Evolutionary conservation across 108 stramenopile species (phyloP).

Genomic region (Nitzschia sp.): DNA sequence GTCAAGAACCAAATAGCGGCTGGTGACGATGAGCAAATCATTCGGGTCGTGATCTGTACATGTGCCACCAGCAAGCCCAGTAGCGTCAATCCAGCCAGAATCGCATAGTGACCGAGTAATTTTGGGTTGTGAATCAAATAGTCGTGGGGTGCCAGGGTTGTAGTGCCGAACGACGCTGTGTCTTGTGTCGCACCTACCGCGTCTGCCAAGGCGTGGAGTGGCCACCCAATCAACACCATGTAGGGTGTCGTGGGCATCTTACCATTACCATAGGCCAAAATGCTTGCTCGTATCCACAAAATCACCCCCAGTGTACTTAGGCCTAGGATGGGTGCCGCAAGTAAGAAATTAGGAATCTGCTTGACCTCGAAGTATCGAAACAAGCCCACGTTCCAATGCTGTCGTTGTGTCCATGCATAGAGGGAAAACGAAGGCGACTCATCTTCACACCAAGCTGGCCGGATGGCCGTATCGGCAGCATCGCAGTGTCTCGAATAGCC

Average conservation of each 20-base stretch:
- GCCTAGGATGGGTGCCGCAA: conserved; percentile 68
- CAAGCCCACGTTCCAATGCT: conserved; percentile 89
- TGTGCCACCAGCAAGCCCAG: conserved; percentile 76
- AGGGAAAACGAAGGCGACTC: conserved; percentile 57
- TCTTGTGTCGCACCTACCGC: background rate
- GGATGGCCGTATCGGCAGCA: background rate
- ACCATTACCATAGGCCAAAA: conserved; percentile 29
- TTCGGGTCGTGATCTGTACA: conserved; percentile 83
- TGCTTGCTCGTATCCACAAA: conserved; percentile 61
- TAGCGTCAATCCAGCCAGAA: conserved; percentile 58
- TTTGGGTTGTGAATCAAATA: conserved; percentile 21
- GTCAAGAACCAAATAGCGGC: conserved; percentile 77
- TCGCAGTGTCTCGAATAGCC: conserved; percentile 60
- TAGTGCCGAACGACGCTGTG: background rate
- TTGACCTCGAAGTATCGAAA: conserved; percentile 77
- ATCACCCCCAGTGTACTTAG: conserved; percentile 45
- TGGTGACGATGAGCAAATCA: conserved; percentile 83
- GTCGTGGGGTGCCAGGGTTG: background rate
- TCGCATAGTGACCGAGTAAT: conserved; percentile 71
- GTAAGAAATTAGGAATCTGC: conserved; percentile 84
- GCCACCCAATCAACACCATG: conserved; percentile 27
- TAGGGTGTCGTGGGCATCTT: conserved; percentile 10
- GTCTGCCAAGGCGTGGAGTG: conserved; percentile 31
- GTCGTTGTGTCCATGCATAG: conserved; percentile 72
- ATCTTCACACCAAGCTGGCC: conserved; percentile 50